Percentiles rank a stretch among this genome's conserved stretches.
Evolutionary conservation across 202 grass and related monocot genomes (phyloP).

Genomic region (Saccharum hybrid): DNA sequence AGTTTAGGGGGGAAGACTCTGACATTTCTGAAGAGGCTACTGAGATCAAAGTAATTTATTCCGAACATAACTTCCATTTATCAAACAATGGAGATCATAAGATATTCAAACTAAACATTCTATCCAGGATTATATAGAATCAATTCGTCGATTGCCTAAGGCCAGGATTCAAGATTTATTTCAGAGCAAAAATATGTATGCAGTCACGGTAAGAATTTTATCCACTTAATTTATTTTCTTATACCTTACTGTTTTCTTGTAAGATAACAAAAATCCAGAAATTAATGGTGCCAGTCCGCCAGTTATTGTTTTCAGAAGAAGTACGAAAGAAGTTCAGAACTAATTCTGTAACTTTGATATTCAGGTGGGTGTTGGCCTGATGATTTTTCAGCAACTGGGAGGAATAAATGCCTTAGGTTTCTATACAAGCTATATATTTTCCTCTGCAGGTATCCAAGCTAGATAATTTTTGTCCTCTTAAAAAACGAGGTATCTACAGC

Average conservation of each 20-base stretch:
- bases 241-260: background rate
- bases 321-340: background rate
- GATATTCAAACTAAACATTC: conserved; percentile 19
- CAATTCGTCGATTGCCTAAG: conserved; percentile 49
- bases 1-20: conserved; percentile 56
- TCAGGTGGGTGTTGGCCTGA: conserved; percentile 51
- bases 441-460: conserved; percentile 42
- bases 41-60: conserved; percentile 62
- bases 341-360: conserved; percentile 20
- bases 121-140: conserved; percentile 67
- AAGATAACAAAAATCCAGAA: conserved; percentile 19
- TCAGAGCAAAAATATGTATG: conserved; percentile 57
- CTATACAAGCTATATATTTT: conserved; percentile 52
- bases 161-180: conserved; percentile 65
- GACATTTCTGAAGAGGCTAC: conserved; percentile 65
- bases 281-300: conserved; percentile 10
- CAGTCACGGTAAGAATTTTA: conserved; percentile 61
- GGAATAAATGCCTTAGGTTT: conserved; percentile 55
- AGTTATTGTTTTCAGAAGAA: conserved; percentile 20
- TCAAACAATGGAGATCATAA: conserved; percentile 7
- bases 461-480: background rate
- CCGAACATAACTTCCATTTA: background rate
- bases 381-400: conserved; percentile 61
- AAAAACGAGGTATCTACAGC: background rate
- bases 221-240: background rate